A percentile compares a stretch with the other conserved stretches of the same genome.
These are phyloP conservation scores for Myrica gale DNA, from an alignment of 306 rosid species.

Conservation along the genomic window DNA sequence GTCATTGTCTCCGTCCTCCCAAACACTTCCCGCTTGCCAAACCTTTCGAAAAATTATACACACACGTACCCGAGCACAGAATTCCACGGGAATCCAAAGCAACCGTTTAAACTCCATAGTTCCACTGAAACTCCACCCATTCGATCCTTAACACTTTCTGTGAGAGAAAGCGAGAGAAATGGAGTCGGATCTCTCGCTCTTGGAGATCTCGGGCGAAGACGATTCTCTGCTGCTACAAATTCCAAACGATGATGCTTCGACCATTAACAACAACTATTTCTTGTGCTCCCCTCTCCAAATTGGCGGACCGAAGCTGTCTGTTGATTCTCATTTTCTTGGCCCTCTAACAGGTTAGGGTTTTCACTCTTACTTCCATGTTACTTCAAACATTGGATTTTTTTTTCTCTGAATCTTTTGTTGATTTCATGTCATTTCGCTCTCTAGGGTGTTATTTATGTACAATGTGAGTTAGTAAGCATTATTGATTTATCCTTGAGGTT, in stretches of 20 bases:
- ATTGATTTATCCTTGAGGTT: not conserved
- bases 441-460: not conserved
- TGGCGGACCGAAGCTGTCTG: conserved; percentile 39
- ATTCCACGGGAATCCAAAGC: conserved; percentile 2
- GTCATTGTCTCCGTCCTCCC: not conserved
- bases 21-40: conserved; percentile 49
- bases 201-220: conserved; percentile 72
- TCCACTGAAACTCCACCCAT: not conserved
- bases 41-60: conserved; percentile 42
- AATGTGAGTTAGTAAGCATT: not conserved
- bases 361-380: conserved; percentile 1
- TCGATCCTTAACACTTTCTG: conserved; percentile 2
- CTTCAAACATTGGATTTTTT: not conserved
- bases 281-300: conserved; percentile 69
- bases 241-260: conserved; percentile 20
- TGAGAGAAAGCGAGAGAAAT: conserved; percentile 16
- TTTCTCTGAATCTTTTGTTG: not conserved
- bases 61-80: not conserved
- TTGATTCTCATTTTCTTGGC: conserved; percentile 9
- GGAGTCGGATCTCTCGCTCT: conserved; percentile 66
- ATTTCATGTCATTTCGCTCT: not conserved
- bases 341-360: conserved; percentile 49
- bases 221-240: conserved; percentile 53
- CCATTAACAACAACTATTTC: conserved; percentile 31
- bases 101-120: not conserved